Evolutionary conservation across 169 alveolate genomes (phyloP).

Genomic region (Plasmodium berghei): DNA sequence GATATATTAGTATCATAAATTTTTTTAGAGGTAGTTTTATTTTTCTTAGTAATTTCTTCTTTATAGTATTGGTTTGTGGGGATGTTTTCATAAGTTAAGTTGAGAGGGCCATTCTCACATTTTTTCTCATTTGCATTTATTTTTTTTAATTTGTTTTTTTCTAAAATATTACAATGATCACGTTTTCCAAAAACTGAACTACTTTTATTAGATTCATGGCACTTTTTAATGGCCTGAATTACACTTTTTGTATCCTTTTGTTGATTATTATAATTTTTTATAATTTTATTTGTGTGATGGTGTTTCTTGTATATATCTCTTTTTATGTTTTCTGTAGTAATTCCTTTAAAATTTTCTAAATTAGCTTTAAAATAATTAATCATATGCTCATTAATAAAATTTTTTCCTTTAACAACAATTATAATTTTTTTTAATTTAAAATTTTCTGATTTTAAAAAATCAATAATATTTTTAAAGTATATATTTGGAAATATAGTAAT

Average conservation of each 20-base stretch:
- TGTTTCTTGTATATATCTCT: background rate
- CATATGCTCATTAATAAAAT: slow-evolving; percentile 52
- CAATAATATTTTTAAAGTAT: slow-evolving; percentile 75
- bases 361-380: slow-evolving; percentile 26
- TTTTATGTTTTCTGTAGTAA: slow-evolving; percentile 46
- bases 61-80: background rate
- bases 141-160: background rate
- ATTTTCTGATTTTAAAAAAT: slow-evolving; percentile 77
- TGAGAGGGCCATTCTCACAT: background rate
- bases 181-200: background rate
- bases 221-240: slow-evolving; percentile 61
- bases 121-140: background rate
- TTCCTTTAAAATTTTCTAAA: slow-evolving; percentile 46
- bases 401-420: slow-evolving; percentile 56
- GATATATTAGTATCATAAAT: background rate
- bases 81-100: background rate
- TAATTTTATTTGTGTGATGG: background rate
- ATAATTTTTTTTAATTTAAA: slow-evolving; percentile 75
- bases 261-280: background rate
- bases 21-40: background rate
- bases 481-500: slow-evolving; percentile 78
- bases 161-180: background rate
- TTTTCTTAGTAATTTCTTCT: background rate
- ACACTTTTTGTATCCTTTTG: slow-evolving; percentile 13
- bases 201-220: slow-evolving; percentile 17